Conservation (phyloP, 1,284 basidiomycete species). For the Leccinum glutinopallens region DNA sequence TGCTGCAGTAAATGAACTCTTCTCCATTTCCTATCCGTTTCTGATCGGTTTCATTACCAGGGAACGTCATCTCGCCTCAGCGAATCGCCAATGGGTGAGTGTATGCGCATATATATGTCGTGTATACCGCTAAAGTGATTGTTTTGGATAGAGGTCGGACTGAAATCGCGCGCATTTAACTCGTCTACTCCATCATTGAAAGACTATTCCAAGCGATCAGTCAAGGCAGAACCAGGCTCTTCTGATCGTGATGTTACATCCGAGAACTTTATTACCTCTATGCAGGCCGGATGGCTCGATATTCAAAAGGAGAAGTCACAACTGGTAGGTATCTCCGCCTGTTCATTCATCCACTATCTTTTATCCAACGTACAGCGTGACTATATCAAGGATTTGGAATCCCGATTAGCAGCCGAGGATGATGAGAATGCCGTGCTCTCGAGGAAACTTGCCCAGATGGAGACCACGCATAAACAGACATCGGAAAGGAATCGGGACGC, state of each 20-base stretch:
- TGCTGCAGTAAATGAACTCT: constrained; percentile 14
- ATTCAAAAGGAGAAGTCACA: constrained; percentile 14
- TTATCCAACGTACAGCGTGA: constrained; percentile 19
- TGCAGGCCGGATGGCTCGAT: constrained; percentile 3
- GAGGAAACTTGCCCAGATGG: constrained; percentile 16
- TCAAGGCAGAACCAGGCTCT: constrained; percentile 7
- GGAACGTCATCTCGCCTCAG: constrained; percentile 11
- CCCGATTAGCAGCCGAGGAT: constrained; percentile 22
- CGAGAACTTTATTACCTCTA: constrained; percentile 3
- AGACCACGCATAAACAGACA: constrained; percentile 24
- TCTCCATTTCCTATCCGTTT: not conserved
- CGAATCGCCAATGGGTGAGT: constrained; percentile 28
- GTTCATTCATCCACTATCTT: not conserved
- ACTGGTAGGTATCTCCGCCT: constrained; percentile 14
- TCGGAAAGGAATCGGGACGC: constrained; percentile 23
- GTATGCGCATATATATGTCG: constrained; percentile 21
- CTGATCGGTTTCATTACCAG: constrained; percentile 14
- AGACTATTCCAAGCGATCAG: constrained; percentile 13
- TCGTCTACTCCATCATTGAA: constrained; percentile 8
- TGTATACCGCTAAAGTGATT: not conserved
- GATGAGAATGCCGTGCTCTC: constrained; percentile 22
- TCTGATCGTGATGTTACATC: not conserved
- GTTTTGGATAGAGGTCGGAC: constrained; percentile 15
- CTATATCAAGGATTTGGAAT: constrained; percentile 24
- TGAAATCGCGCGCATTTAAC: constrained; percentile 7